A percentile compares a stretch with the other conserved stretches of the same genome.
Conservation (phyloP, 169 alveolate species). For the Cystoisospora suis region DNA sequence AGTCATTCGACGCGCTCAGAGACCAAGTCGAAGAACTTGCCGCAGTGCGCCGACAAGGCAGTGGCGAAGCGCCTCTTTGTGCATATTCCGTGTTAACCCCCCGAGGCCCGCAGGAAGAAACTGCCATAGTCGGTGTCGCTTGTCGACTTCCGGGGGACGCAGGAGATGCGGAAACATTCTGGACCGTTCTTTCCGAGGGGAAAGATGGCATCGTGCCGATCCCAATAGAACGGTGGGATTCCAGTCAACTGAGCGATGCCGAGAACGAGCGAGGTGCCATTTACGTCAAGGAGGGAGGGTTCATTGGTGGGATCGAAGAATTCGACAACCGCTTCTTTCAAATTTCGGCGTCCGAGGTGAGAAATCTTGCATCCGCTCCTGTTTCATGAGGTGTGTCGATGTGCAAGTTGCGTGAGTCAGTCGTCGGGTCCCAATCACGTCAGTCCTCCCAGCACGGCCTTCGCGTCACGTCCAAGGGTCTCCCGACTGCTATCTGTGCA, state of each 20-base stretch:
- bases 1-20: no score
- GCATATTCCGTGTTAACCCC: no score
- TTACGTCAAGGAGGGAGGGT: conserved; percentile 70
- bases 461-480: conserved; percentile 32
- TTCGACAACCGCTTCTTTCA: conserved; percentile 73
- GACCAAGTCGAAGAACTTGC: no score
- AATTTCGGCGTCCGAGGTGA: conserved; percentile 70
- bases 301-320: conserved; percentile 57
- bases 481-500: no score
- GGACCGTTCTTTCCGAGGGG: conserved; percentile 68
- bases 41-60: no score
- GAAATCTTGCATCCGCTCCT: no score
- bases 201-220: conserved; percentile 71
- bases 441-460: no score
- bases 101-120: no score
- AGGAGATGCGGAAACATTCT: conserved; percentile 65
- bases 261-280: conserved; percentile 55
- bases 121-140: conserved; percentile 67
- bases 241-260: conserved; percentile 22
- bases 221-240: conserved; percentile 73
- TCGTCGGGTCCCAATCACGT: no score
- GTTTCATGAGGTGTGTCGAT: no score
- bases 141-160: conserved; percentile 74
- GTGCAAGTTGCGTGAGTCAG: no score
- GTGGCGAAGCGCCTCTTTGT: no score